Evolutionary conservation across 1,139 yeast species (phyloP), one percentile per base, ranked within the genome.

Genomic region (Blastobotrys capitulatus): DNA sequence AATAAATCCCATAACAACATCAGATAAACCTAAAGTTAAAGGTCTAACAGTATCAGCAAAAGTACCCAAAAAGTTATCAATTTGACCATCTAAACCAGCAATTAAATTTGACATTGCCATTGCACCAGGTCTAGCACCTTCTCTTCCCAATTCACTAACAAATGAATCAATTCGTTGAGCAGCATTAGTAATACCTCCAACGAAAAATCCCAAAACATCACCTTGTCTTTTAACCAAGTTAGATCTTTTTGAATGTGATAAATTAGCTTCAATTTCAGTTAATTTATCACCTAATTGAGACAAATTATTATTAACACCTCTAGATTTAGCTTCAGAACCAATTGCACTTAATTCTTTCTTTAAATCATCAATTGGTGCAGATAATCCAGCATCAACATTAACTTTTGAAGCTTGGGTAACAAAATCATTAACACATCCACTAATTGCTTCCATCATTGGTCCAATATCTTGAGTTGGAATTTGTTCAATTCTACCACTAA

Each of bases 1-100:
- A 37, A 63, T 53, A 32, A 54, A 50, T 35, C 53, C 48, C 43
- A 58, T 59, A 22, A 60, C 55, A 2, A 53, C 54, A 48, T 57
- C 52, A 19, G 67, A 55, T 29, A 56, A 35, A 20, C 66, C 66
- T n/a, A 57, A 51, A 8, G 66, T 60, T 19, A 57, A 34, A n/a
- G 63, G 61, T 19, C 60, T 51, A n/a, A 60, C 51, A 6, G 57
- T 57, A 27, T 60, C 53, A 22, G 60, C 54, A 38, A 61, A 49
- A 20, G 56, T 47, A 6, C 61, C 65, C 41, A 65, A 56, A 5
- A 59, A 42, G 47, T 60, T 61, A 49, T 66, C 69, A 48, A 66
- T 58, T 53, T 66, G 70, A 15, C 66, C 62, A 52, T 66, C 69
- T 26, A 64, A 51, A 31, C 68, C 68, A 22, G 65, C 55, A 42